Evolutionary conservation across 345 rosid genomes (phyloP).

Genomic region (Populus tremula): DNA sequence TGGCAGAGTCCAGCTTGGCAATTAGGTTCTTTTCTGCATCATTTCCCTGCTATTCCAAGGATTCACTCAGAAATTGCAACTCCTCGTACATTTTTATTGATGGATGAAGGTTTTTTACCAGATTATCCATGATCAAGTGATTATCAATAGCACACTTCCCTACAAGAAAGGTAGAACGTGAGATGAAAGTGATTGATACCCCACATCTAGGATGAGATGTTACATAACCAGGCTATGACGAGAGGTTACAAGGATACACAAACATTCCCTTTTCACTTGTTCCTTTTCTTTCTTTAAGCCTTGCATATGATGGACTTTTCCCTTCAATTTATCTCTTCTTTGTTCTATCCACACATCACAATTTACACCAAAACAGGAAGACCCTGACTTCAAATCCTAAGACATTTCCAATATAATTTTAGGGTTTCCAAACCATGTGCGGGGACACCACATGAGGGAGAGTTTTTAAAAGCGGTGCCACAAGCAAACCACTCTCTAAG

Average conservation of each 20-base stretch:
- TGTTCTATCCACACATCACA: neutral
- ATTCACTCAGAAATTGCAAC: slow-evolving; percentile 10
- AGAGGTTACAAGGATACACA: neutral
- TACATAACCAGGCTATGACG: neutral
- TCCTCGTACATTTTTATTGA: neutral
- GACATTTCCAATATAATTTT: neutral
- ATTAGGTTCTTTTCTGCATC: slow-evolving; percentile 32
- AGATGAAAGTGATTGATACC: slow-evolving; percentile 1
- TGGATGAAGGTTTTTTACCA: slow-evolving; percentile 23
- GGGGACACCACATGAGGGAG: neutral
- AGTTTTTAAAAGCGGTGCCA: neutral
- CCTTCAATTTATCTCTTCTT: neutral
- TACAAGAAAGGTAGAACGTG: slow-evolving; percentile 16
- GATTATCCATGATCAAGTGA: neutral
- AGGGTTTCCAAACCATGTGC: neutral
- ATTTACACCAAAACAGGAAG: neutral
- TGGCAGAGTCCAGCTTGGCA: slow-evolving; percentile 45
- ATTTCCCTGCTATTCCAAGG: slow-evolving; percentile 27
- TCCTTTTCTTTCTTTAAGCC: neutral
- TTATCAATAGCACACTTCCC: slow-evolving; percentile 22
- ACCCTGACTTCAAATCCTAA: neutral
- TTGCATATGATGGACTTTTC: neutral
- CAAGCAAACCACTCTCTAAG: neutral
- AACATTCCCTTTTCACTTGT: neutral
- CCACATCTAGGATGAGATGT: neutral